phyloP scores from a whole-genome alignment of 495 filamentous ascomycete species.

The Hypoxylon crocopeplum region DNA sequence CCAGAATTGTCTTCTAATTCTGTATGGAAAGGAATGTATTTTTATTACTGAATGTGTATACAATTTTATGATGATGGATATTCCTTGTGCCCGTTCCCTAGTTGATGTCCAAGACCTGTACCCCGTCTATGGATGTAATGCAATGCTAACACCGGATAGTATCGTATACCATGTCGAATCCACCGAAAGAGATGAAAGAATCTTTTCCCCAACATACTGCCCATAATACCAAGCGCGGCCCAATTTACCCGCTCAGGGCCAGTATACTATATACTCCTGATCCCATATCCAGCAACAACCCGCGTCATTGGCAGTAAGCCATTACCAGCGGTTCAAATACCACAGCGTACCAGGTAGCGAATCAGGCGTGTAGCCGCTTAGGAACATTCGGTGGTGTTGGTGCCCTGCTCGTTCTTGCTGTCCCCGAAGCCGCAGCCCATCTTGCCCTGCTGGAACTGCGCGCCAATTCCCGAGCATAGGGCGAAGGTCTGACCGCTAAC shows the following conservation, averaged over 20 bases:
- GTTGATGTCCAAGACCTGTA: not conserved
- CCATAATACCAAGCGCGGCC: too few species aligned
- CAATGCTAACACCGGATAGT: conserved; percentile 12
- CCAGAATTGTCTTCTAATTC: too few species aligned
- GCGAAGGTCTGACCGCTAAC: conserved; percentile 36
- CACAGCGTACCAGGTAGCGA: not conserved
- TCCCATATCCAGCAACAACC: too few species aligned
- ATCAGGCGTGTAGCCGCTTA: too few species aligned
- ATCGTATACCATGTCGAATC: too few species aligned
- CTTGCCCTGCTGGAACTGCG: conserved; percentile 53
- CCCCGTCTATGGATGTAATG: conserved; percentile 22
- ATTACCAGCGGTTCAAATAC: not conserved
- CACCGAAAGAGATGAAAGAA: too few species aligned
- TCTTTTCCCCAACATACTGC: too few species aligned
- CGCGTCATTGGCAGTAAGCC: too few species aligned
- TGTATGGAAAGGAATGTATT: too few species aligned
- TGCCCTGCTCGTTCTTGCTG: not conserved
- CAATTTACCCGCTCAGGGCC: too few species aligned
- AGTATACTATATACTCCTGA: too few species aligned
- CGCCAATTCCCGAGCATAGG: conserved; percentile 49
- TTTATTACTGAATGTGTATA: too few species aligned
- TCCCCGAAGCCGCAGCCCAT: conserved; percentile 54
- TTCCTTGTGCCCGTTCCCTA: not conserved
- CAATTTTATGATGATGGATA: conserved; percentile 1
- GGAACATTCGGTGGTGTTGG: not conserved